Percentiles rank a stretch among this genome's conserved stretches.
Conservation (phyloP, 441 rosid genomes). For the Bocquillonia castaneifolia region DNA sequence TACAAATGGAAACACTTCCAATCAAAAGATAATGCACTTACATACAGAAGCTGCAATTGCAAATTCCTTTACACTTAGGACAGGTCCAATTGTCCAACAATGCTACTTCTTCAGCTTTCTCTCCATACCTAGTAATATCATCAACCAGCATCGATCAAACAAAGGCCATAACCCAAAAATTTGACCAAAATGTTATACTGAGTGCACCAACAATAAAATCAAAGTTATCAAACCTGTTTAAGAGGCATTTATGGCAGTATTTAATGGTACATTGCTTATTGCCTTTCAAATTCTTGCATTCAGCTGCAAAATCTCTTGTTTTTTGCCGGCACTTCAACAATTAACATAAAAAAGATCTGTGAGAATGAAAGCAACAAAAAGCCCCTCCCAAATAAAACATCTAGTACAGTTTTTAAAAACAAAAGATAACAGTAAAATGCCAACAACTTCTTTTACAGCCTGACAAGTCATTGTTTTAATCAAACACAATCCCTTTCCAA, state of each 20-base stretch:
- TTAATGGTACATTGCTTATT: conserved; percentile 46
- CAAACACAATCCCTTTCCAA: too few relatives aligned
- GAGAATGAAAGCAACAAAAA: background rate
- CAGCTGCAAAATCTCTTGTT: conserved; percentile 51
- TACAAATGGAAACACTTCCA: conserved; percentile 9
- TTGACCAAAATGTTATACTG: background rate
- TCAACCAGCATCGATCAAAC: conserved; percentile 6
- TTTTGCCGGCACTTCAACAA: conserved; percentile 76
- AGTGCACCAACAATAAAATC: background rate
- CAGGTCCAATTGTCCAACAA: conserved; percentile 55
- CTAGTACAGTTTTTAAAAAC: too few relatives aligned
- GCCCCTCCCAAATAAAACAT: too few relatives aligned
- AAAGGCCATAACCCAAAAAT: background rate
- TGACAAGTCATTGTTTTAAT: too few relatives aligned
- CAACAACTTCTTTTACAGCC: too few relatives aligned
- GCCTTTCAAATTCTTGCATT: conserved; percentile 45
- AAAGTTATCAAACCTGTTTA: conserved; percentile 46
- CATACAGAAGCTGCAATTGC: conserved; percentile 89
- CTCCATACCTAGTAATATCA: conserved; percentile 56
- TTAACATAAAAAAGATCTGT: conserved; percentile 6
- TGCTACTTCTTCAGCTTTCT: conserved; percentile 60
- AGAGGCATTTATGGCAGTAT: conserved; percentile 66
- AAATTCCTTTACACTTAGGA: conserved; percentile 78
- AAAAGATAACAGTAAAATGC: too few relatives aligned
- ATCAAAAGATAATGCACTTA: conserved; percentile 26